A percentile compares a stretch with the other conserved stretches of the same genome.
Evolutionary conservation across 2,329 filamentous ascomycete species (phyloP).

Genomic region (Epichloe amarillans): DNA sequence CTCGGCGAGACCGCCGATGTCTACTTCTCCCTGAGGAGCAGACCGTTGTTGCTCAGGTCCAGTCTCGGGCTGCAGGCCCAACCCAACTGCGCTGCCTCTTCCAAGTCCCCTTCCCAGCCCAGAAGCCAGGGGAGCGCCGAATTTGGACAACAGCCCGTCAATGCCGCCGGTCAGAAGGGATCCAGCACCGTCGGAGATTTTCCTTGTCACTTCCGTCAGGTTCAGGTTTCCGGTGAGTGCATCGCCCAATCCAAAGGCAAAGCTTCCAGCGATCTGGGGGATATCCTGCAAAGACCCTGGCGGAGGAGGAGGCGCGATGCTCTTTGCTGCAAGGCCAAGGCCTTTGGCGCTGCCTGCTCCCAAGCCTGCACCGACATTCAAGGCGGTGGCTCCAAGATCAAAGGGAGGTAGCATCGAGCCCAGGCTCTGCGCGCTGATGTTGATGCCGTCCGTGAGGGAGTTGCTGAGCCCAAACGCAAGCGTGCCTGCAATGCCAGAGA

Average conservation of each 20-base stretch:
- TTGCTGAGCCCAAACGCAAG: conserved; percentile 4
- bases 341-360: conserved; percentile 10
- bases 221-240: conserved; percentile 11
- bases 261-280: conserved; percentile 9
- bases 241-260: conserved; percentile 12
- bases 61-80: conserved; percentile 16
- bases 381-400: conserved; percentile 7
- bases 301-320: not conserved
- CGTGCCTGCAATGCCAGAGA: conserved; percentile 2
- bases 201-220: conserved; percentile 4
- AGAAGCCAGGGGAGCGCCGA: conserved; percentile 11
- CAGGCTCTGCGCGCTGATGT: conserved; percentile 4
- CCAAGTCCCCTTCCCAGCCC: conserved; percentile 18
- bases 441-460: conserved; percentile 1
- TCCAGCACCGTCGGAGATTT: not conserved
- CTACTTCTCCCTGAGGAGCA: not conserved
- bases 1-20: conserved; percentile 12
- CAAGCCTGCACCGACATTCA: conserved; percentile 9
- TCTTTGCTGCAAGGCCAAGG: conserved; percentile 8
- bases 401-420: conserved; percentile 2
- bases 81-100: conserved; percentile 13
- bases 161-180: not conserved
- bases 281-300: conserved; percentile 6
- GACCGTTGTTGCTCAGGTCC: conserved; percentile 7
- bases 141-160: conserved; percentile 2